Evolutionary conservation across 345 rosid genomes (phyloP), one percentile per base, ranked within the genome.

Genomic region (Fremontodendron californicum): DNA sequence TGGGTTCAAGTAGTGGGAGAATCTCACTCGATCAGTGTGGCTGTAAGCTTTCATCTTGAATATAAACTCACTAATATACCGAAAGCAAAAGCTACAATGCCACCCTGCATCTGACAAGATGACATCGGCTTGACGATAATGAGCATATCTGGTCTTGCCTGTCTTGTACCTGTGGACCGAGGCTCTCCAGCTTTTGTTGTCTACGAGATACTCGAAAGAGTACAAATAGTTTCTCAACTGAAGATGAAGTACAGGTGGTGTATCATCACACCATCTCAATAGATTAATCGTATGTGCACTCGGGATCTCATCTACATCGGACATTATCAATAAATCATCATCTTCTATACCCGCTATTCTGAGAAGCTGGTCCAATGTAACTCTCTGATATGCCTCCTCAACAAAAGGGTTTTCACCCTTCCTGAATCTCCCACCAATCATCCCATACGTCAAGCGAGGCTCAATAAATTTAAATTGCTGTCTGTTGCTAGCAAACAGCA

Each of bases 41-140:
- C 98, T 95, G 75, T 95, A 95, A 33, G 99, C 99, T 82, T 89
- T 91, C 99, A 95, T 95, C 90, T 95, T 95, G 86, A 95, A 95
- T 46, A 89, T 61, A 68, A 95, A 95, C 73, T 91, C 91, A 11
- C 80, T 88, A 48, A 95, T 89, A 79, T 65, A 79, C 54, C 98
- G 92, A 82, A 95, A 95, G 79, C 98, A 95, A 81, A 95, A 95
- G 86, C 99, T 95, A 77, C 99, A 95, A 81, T 93, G 99, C 98
- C 97, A 94, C 9, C 98, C 98, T 0, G 98, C 75, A 82, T 91
- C 97, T 9, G 98, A 79, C 76, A 95, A 80, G 7, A 93, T 84
- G 40, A 80, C 19, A 81, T 95, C 90, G 0, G 90, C 85, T 83
- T 89, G 99, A 11, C 98, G 93, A 77, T 75, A 93, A 77, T 95